phyloP scores from a whole-genome alignment of 805 yeast species.

The Metschnikowia hibisci region DNA sequence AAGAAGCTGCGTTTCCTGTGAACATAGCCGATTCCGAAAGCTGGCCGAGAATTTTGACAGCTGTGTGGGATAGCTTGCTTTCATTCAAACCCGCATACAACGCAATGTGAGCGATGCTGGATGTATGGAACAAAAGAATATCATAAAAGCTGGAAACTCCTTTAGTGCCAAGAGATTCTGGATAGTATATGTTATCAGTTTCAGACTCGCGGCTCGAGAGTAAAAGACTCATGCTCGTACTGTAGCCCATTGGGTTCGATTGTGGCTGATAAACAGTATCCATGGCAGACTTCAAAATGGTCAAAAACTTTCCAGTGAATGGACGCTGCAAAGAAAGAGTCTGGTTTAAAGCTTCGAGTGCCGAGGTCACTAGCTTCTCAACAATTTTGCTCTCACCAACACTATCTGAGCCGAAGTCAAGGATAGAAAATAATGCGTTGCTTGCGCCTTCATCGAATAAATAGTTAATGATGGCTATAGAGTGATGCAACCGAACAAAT shows the following conservation, averaged over 20 bases:
- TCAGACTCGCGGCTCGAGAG: constrained; percentile 21
- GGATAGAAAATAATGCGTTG: constrained; percentile 51
- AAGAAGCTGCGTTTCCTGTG: constrained; percentile 17
- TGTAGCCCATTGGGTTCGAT: constrained; percentile 17
- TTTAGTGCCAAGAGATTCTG: constrained; percentile 49
- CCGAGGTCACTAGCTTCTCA: constrained; percentile 34
- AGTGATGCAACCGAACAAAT: constrained; percentile 63
- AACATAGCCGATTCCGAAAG: constrained; percentile 51
- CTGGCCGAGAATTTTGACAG: constrained; percentile 51
- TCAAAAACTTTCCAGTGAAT: constrained; percentile 52
- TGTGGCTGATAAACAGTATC: constrained; percentile 1
- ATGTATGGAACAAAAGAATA: constrained; percentile 65
- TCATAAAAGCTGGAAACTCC: constrained; percentile 67
- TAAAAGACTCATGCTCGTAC: constrained; percentile 28
- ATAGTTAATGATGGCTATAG: constrained; percentile 58
- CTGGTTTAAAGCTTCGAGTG: constrained; percentile 44
- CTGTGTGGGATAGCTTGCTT: constrained; percentile 44
- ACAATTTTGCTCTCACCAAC: constrained; percentile 40
- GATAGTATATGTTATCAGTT: constrained; percentile 34
- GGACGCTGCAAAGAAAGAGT: constrained; percentile 54
- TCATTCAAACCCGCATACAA: constrained; percentile 64
- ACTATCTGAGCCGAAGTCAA: constrained; percentile 54
- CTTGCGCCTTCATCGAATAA: constrained; percentile 59
- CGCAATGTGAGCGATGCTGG: constrained; percentile 69
- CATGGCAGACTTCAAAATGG: constrained; percentile 37